Conservation (phyloP, 2,329 filamentous ascomycete genomes). For the Epichloe glyceriae region DNA sequence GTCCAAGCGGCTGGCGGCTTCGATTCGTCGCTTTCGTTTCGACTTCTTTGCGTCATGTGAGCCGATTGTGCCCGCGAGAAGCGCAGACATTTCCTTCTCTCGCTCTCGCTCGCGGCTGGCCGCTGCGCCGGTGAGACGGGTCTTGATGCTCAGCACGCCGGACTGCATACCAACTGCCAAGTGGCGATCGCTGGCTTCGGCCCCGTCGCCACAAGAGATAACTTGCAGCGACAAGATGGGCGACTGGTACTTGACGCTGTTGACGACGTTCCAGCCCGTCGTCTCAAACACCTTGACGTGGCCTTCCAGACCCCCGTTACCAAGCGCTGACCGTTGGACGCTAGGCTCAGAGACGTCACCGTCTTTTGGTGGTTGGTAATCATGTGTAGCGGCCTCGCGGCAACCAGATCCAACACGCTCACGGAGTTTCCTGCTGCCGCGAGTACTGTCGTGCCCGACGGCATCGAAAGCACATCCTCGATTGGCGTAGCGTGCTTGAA, state of each 20-base stretch:
- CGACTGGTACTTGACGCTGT: conserved; percentile 82
- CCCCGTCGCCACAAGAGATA: conserved; percentile 32
- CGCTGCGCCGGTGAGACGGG: conserved; percentile 71
- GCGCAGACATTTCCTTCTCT: conserved; percentile 72
- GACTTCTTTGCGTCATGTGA: conserved; percentile 60
- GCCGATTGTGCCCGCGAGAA: conserved; percentile 66
- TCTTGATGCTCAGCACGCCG: conserved; percentile 81
- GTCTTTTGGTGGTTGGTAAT: conserved; percentile 97
- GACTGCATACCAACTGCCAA: conserved; percentile 91
- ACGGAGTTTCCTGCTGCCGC: conserved; percentile 78
- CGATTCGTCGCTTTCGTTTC: conserved; percentile 49
- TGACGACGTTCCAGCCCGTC: conserved; percentile 89
- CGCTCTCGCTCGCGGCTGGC: conserved; percentile 64
- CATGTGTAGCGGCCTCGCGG: conserved; percentile 73
- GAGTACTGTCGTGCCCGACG: conserved; percentile 73
- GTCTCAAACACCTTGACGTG: conserved; percentile 98
- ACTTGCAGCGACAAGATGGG: conserved; percentile 78
- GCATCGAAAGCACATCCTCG: conserved; percentile 77
- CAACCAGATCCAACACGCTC: conserved; percentile 83
- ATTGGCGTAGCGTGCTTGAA: conserved; percentile 90
- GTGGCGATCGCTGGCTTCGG: conserved; percentile 66
- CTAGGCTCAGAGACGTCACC: conserved; percentile 74
- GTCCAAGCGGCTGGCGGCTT: conserved; percentile 48
- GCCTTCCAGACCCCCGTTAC: conserved; percentile 85
- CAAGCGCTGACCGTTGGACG: conserved; percentile 67